Evolutionary conservation across 768 basidiomycete genomes (phyloP).

Genomic region (Cystobasidium tubakii): DNA sequence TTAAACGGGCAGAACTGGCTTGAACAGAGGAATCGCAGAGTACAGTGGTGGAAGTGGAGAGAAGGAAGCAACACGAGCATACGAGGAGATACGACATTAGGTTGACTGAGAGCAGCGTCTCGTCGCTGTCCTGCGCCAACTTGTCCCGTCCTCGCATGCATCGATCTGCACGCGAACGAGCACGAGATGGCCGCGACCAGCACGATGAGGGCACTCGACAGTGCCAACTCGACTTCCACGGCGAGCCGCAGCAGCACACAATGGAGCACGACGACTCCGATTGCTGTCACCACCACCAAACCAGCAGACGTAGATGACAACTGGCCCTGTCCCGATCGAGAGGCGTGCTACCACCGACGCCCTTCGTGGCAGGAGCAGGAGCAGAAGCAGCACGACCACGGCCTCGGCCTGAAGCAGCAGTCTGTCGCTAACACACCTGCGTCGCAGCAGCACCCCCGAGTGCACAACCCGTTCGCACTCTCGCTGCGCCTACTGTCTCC

Average conservation of each 20-base stretch:
- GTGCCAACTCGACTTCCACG: too few species aligned
- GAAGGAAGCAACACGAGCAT: too few species aligned
- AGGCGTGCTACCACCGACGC: conserved; percentile 8
- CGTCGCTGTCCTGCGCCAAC: too few species aligned
- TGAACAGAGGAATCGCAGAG: too few species aligned
- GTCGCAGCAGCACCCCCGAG: neutral
- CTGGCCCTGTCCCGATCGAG: conserved; percentile 17
- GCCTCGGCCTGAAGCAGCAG: neutral
- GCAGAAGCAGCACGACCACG: neutral
- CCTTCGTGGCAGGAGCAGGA: conserved; percentile 30
- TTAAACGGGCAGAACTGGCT: too few species aligned
- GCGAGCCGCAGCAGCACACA: neutral
- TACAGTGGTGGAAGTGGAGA: too few species aligned
- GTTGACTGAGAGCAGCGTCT: too few species aligned
- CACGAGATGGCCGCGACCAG: too few species aligned
- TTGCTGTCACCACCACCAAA: neutral
- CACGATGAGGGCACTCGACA: too few species aligned
- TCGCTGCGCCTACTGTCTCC: neutral
- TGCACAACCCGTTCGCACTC: conserved; percentile 6
- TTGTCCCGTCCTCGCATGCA: too few species aligned
- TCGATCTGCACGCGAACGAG: too few species aligned
- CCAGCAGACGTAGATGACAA: conserved; percentile 3
- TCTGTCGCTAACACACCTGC: neutral
- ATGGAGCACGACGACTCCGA: neutral
- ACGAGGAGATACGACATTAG: too few species aligned